Conservation (phyloP, 192 early-diverging fungal genomes). For the Cladochytrium replicatum region DNA sequence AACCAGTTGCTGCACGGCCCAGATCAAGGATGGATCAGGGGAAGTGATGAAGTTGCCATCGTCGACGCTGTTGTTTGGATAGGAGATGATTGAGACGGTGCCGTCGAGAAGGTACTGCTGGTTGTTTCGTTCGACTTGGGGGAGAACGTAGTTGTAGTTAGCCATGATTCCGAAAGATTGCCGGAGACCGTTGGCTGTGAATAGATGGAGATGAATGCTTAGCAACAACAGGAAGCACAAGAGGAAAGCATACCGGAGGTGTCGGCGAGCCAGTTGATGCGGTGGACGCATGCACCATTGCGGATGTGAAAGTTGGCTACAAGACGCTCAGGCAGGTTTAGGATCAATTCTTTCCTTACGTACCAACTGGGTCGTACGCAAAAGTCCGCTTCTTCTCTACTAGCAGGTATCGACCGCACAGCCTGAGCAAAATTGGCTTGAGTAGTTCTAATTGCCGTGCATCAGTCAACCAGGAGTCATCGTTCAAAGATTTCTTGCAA, state of each 20-base stretch:
- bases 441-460: conserved; percentile 25
- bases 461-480: conserved; percentile 26
- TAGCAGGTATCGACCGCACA: conserved; percentile 48
- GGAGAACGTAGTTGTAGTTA: conserved; percentile 80
- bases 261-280: conserved; percentile 84
- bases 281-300: conserved; percentile 83
- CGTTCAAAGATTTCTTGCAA: too few species aligned
- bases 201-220: too few species aligned
- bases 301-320: conserved; percentile 86
- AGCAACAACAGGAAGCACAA: neutral
- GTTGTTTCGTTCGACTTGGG: conserved; percentile 73
- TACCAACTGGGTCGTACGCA: conserved; percentile 78
- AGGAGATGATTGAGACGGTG: conserved; percentile 13
- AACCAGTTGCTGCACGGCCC: too few species aligned
- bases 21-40: too few species aligned
- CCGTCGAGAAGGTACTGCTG: conserved; percentile 40
- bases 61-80: neutral
- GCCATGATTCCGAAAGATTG: conserved; percentile 92
- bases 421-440: conserved; percentile 45
- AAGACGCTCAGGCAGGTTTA: neutral
- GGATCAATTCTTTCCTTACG: conserved; percentile 1
- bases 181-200: conserved; percentile 55
- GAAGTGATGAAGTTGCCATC: too few species aligned
- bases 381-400: conserved; percentile 52
- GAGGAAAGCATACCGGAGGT: conserved; percentile 39